phyloP scores from a whole-genome alignment of 345 rosid species.

The Psidium friedrichsthalianum region DNA sequence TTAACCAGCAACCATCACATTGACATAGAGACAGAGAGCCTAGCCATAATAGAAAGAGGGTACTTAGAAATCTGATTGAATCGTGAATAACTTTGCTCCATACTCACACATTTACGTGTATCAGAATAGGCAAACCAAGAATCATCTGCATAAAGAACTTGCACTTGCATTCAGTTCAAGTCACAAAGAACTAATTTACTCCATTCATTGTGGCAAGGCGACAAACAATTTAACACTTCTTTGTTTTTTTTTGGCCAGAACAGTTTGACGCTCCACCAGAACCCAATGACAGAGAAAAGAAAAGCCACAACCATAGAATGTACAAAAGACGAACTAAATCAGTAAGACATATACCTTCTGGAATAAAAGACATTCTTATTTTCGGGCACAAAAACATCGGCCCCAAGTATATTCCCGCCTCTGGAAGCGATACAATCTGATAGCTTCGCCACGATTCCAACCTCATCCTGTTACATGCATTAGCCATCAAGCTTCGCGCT shows the following conservation, averaged over 20 bases:
- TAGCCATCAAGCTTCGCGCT: not conserved
- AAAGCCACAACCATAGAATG: not conserved
- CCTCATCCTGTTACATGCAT: slow-evolving; percentile 40
- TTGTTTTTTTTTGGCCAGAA: not conserved
- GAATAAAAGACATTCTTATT: slow-evolving; percentile 77
- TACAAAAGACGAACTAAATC: not conserved
- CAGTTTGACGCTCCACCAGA: not conserved
- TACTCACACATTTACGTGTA: not conserved
- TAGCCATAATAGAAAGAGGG: not conserved
- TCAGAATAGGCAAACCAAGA: not conserved
- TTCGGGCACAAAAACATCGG: slow-evolving; percentile 85
- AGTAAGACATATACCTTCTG: slow-evolving; percentile 42
- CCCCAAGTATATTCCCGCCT: slow-evolving; percentile 85
- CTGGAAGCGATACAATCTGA: slow-evolving; percentile 90
- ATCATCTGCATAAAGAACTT: not conserved
- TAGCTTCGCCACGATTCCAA: slow-evolving; percentile 83
- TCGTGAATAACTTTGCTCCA: not conserved
- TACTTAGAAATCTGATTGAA: not conserved
- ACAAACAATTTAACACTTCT: not conserved
- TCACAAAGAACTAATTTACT: not conserved
- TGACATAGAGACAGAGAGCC: not conserved
- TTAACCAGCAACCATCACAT: not conserved
- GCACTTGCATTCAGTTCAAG: not conserved
- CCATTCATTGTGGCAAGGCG: not conserved
- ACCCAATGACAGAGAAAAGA: not conserved